These are phyloP conservation scores for Fraxinus ornus DNA, from an alignment of 305 asterid genomes.

Conservation along the genomic window DNA sequence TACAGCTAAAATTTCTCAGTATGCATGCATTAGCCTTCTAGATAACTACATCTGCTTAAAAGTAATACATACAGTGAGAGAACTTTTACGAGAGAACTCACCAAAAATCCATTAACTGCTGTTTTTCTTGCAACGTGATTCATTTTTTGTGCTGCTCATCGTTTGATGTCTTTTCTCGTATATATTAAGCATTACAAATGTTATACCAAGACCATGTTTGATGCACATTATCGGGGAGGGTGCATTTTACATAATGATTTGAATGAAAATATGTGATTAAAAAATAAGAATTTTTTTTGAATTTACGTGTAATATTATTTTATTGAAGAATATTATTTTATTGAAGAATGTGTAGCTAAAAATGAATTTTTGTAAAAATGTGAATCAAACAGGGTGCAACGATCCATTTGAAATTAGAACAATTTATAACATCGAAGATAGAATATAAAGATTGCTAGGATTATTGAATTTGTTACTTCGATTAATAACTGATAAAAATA, in stretches of 20 bases:
- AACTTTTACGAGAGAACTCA: not conserved
- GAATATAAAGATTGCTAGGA: not conserved
- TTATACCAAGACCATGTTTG: not conserved
- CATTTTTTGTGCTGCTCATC: not conserved
- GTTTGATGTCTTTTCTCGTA: not conserved
- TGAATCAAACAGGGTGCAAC: not conserved
- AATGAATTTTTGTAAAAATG: no score
- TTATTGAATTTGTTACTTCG: not conserved
- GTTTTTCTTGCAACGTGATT: not conserved
- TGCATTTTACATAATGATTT: no score
- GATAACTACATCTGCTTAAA: not conserved
- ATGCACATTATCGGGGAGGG: no score
- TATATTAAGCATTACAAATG: not conserved
- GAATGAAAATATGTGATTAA: no score
- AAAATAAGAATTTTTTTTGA: no score
- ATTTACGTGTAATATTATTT: no score
- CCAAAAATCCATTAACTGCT: not conserved
- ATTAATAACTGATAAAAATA: not conserved
- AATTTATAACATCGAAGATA: not conserved
- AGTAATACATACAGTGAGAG: not conserved
- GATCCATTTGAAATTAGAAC: not conserved
- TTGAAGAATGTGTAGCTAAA: no score
- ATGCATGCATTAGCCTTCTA: not conserved
- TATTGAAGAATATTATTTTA: no score
- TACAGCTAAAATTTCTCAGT: not conserved